These are phyloP conservation scores for Pestalotiopsis sp. DNA, from an alignment of 2,329 filamentous ascomycete genomes.

Conservation along the genomic window DNA sequence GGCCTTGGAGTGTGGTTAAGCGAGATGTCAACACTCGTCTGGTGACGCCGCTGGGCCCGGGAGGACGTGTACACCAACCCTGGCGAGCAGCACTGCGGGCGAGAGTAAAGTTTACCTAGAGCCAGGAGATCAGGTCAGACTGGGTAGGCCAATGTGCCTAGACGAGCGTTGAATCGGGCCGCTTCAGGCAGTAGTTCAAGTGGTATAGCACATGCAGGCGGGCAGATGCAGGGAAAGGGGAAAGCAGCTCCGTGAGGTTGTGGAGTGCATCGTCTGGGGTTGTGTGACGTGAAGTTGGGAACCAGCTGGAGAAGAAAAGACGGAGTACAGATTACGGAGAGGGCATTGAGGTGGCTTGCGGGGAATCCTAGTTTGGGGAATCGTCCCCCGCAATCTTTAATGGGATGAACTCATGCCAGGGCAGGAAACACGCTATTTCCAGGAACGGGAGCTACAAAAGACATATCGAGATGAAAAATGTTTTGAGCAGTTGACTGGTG, in stretches of 20 bases:
- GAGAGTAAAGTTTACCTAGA: background rate
- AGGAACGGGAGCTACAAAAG: background rate
- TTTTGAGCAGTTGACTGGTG: too few species aligned
- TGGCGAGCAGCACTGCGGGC: background rate
- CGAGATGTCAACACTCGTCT: constrained; percentile 6
- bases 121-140: constrained; percentile 6
- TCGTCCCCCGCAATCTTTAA: constrained; percentile 3
- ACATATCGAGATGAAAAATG: too few species aligned
- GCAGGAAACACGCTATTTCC: background rate
- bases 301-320: background rate
- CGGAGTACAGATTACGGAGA: background rate
- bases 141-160: constrained; percentile 10
- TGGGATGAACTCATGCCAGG: background rate
- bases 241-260: constrained; percentile 22
- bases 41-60: constrained; percentile 4
- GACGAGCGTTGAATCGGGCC: constrained; percentile 23
- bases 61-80: background rate
- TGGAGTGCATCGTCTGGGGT: constrained; percentile 10
- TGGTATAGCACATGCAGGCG: constrained; percentile 21
- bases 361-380: constrained; percentile 11
- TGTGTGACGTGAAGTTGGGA: constrained; percentile 1
- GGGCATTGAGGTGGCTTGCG: constrained; percentile 3
- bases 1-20: background rate
- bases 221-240: constrained; percentile 20
- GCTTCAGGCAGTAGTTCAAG: constrained; percentile 14